A percentile compares a stretch with the other conserved stretches of the same genome.
Conservation (phyloP, 2,329 filamentous ascomycete genomes). For the Venturia carpophila region DNA sequence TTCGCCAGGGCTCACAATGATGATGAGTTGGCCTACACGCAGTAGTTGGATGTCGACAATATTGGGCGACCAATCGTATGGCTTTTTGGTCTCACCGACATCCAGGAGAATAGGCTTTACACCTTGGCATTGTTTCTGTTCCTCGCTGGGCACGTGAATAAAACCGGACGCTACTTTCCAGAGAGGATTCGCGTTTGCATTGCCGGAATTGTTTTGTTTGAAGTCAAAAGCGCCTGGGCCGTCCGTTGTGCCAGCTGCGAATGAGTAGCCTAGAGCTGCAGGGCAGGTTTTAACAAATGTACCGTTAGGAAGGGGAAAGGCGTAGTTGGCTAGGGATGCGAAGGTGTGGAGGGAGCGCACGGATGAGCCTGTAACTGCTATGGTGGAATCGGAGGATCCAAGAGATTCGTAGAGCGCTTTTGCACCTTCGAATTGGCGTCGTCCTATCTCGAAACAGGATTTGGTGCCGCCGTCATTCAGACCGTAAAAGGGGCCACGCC, state of each 20-base stretch:
- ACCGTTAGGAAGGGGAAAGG: slow-evolving; percentile 67
- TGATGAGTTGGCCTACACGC: slow-evolving; percentile 73
- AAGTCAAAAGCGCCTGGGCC: slow-evolving; percentile 90
- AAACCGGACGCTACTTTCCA: slow-evolving; percentile 70
- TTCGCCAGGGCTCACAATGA: slow-evolving; percentile 79
- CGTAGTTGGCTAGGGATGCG: slow-evolving; percentile 69
- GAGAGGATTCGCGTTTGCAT: slow-evolving; percentile 66
- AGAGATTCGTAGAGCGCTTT: slow-evolving; percentile 34
- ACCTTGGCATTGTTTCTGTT: slow-evolving; percentile 67
- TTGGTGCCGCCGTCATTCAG: slow-evolving; percentile 57
- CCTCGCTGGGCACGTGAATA: slow-evolving; percentile 59
- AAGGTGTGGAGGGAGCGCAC: slow-evolving; percentile 83
- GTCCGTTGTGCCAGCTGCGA: slow-evolving; percentile 87
- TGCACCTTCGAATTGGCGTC: slow-evolving; percentile 60
- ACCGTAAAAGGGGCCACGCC: slow-evolving; percentile 61
- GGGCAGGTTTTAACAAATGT: slow-evolving; percentile 67
- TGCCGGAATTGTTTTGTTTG: slow-evolving; percentile 71
- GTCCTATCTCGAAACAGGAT: slow-evolving; percentile 69
- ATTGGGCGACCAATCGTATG: slow-evolving; percentile 86
- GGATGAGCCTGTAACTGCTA: slow-evolving; percentile 49
- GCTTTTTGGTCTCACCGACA: slow-evolving; percentile 68
- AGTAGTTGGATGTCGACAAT: slow-evolving; percentile 83
- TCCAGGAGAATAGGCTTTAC: slow-evolving; percentile 83
- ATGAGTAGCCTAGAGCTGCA: slow-evolving; percentile 82
- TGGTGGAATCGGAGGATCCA: slow-evolving; percentile 20